phyloP scores from a whole-genome alignment of 2,329 filamentous ascomycete species.

The Cryphonectria nitschkei region DNA sequence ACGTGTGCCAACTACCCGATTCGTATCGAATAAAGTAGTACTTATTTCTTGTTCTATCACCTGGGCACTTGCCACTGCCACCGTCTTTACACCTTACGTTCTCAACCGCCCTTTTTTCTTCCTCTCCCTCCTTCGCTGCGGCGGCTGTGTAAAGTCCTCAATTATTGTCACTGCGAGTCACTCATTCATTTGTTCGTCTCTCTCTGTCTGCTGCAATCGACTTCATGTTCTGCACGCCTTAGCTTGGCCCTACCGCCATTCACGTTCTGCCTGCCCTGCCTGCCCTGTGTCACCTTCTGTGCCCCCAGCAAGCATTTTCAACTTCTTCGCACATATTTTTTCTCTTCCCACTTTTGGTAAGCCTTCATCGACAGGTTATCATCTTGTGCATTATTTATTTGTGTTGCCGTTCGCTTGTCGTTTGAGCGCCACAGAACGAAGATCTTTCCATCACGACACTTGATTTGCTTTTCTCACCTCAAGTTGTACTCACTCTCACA shows the following conservation, averaged over 20 bases:
- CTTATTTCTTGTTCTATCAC: neutral
- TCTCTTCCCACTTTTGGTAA: neutral
- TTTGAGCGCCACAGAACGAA: neutral
- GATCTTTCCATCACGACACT: neutral
- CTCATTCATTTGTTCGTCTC: neutral
- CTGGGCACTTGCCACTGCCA: neutral
- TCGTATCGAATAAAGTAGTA: neutral
- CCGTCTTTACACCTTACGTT: neutral
- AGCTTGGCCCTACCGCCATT: neutral
- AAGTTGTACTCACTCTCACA: constrained; percentile 1
- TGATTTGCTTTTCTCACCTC: neutral
- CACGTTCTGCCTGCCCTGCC: neutral
- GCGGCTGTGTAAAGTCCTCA: neutral
- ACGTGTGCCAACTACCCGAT: neutral
- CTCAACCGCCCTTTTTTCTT: neutral
- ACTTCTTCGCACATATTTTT: neutral
- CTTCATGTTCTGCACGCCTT: neutral
- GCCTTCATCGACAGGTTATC: constrained; percentile 2
- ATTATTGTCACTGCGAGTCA: neutral
- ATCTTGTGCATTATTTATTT: neutral
- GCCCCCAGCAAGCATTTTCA: neutral
- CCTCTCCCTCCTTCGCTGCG: neutral
- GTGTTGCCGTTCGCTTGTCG: neutral
- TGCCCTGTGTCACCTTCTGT: neutral
- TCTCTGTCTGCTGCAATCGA: neutral